Evolutionary conservation across 1,284 basidiomycete genomes (phyloP).

Genomic region (Leucoagaricus sp.): DNA sequence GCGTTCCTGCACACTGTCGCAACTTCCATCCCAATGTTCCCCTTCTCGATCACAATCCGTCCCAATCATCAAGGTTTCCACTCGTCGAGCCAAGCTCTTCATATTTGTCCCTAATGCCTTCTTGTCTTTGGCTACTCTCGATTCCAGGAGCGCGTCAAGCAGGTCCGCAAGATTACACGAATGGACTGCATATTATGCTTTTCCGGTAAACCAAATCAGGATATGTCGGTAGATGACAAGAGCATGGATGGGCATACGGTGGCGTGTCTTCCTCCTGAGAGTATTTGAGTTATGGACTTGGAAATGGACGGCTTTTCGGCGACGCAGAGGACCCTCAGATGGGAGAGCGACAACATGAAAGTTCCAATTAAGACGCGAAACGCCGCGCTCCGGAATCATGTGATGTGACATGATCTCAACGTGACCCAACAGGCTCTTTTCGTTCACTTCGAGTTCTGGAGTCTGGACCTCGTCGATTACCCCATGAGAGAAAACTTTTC

Average conservation of each 20-base stretch:
- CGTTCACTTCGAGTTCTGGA: no score
- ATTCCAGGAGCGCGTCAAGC: constrained; percentile 84
- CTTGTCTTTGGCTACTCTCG: constrained; percentile 59
- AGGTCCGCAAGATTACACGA: constrained; percentile 87
- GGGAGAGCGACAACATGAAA: constrained; percentile 2
- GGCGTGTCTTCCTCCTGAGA: constrained; percentile 80
- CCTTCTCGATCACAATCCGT: constrained; percentile 99
- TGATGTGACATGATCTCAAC: no score
- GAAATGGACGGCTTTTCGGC: constrained; percentile 99
- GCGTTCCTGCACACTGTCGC: constrained; percentile 72
- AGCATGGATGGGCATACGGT: constrained; percentile 56
- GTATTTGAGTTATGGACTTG: constrained; percentile 86
- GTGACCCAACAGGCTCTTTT: no score
- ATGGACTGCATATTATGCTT: constrained; percentile 66
- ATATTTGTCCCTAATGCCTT: constrained; percentile 83
- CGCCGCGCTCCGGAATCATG: constrained; percentile 6
- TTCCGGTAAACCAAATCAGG: not conserved
- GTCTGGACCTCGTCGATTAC: no score
- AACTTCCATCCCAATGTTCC: constrained; percentile 94
- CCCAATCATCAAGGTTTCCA: constrained; percentile 96
- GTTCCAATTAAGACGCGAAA: constrained; percentile 16
- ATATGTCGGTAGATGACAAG: not conserved
- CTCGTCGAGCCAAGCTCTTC: constrained; percentile 68
- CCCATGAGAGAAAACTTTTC: no score
- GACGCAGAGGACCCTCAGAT: constrained; percentile 82